Base-by-base conservation (phyloP, 169 alveolate species). In the Toxoplasma gondii region DNA sequence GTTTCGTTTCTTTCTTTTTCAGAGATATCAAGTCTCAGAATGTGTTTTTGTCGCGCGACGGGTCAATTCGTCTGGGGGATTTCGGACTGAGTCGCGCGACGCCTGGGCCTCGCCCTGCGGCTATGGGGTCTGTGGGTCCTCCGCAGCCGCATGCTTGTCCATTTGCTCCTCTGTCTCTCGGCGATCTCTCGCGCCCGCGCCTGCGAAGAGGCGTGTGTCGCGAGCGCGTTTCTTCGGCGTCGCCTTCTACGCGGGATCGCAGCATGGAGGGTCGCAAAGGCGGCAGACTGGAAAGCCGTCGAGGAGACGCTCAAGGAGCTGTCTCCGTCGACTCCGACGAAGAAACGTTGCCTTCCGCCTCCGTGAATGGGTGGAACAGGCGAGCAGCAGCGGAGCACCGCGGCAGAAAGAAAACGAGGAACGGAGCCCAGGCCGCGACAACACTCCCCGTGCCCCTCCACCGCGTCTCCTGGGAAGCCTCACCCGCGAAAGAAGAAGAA, bases 21-120 rank as follows among this genome's bases (percentile, higher is more conserved):
- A 91, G 95, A 17, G 95, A 93, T 84, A 93, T 93, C 58, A 93
- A 93, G 91, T 49, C 88, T 44, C 95, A 93, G 83, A 93, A 93
- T n/a, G 91, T 93, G 31, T 93, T 93, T 67, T 88, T 93, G 45
- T n/a, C 95, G 24, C 67, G 49, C 22, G 88, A 93, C 84, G 92
- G 93, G 7, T 53, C 44, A 34, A 43, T 93, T 10, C 86, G 95
- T 12, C 93, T 93, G 31, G 95, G 95, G 9, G 95, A 93, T 34
- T 92, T 92, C 64, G 95, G 93, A 4, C 88, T 92, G 43, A 70
- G 92, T n/a, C 91, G 93, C 54, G 41, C 58, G 70, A 53, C 93
- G 31, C 92, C 92, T 38, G 53, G 58, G 44, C 80, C 38, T 31
- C 86, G 27, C 22, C 86, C 86, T 17, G 44, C 31, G 70, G 36